Evolutionary conservation across 441 rosid genomes (phyloP).

Genomic region (Erysimum cheiri): DNA sequence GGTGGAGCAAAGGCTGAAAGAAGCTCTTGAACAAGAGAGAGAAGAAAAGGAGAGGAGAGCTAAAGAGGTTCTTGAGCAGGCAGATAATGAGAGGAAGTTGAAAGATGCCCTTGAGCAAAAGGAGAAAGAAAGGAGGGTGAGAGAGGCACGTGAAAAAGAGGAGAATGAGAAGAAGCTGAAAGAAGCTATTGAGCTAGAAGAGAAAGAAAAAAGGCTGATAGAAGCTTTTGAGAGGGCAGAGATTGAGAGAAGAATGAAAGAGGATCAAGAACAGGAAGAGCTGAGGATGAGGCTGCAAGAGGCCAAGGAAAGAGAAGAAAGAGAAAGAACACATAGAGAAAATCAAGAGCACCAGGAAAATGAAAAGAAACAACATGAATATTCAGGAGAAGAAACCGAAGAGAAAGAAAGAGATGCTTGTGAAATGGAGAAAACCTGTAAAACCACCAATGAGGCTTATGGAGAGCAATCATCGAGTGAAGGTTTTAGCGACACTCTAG

Average conservation of each 20-base stretch:
- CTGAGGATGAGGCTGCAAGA: slow-evolving; percentile 37
- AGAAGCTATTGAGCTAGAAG: slow-evolving; percentile 49
- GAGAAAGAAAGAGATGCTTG: slow-evolving; percentile 33
- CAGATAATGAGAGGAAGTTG: slow-evolving; percentile 47
- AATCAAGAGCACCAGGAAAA: slow-evolving; percentile 33
- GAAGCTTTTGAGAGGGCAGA: slow-evolving; percentile 53
- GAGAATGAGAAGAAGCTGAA: slow-evolving; percentile 49
- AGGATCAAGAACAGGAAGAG: slow-evolving; percentile 48
- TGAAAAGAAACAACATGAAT: slow-evolving; percentile 44
- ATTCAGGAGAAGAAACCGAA: slow-evolving; percentile 40
- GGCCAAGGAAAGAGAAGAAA: slow-evolving; percentile 34
- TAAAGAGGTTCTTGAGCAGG: slow-evolving; percentile 45
- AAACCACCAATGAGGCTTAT: slow-evolving; percentile 42
- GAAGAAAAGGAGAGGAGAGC: slow-evolving; percentile 51
- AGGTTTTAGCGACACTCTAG: slow-evolving; percentile 30
- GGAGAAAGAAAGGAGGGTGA: slow-evolving; percentile 48
- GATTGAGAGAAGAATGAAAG: slow-evolving; percentile 50
- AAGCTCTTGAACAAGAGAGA: slow-evolving; percentile 44
- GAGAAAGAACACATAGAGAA: slow-evolving; percentile 33
- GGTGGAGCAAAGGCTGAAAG: slow-evolving; percentile 48
- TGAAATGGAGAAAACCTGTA: slow-evolving; percentile 42
- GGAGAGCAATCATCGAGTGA: slow-evolving; percentile 45
- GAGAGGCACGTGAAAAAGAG: slow-evolving; percentile 48
- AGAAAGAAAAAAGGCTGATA: slow-evolving; percentile 48
- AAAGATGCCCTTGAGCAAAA: slow-evolving; percentile 42